A percentile compares a stretch with the other conserved stretches of the same genome.
phyloP scores from a whole-genome alignment of 768 basidiomycete genomes.

The Mycena amicta region DNA sequence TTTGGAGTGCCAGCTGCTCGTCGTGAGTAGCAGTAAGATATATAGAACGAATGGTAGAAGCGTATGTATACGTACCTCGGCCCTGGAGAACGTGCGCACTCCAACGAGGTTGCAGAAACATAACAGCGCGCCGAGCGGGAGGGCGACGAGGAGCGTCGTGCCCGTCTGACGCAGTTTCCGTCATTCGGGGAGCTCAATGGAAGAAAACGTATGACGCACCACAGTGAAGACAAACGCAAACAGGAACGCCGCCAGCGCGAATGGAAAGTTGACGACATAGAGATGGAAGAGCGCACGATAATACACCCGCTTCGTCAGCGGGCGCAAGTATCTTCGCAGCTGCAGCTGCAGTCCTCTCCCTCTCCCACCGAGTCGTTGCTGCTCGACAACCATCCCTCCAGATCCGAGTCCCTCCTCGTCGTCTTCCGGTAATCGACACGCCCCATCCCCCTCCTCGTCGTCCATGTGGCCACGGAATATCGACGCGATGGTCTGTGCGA shows the following conservation, averaged over 20 bases:
- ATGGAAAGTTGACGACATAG: constrained; percentile 76
- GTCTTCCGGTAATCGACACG: constrained; percentile 13
- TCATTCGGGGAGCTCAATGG: not conserved
- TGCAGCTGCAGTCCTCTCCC: constrained; percentile 20
- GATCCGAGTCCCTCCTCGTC: constrained; percentile 9
- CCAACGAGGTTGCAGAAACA: constrained; percentile 80
- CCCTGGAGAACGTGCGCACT: constrained; percentile 69
- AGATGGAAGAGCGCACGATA: constrained; percentile 71
- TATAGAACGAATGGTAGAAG: not conserved
- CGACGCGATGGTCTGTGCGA: constrained; percentile 70
- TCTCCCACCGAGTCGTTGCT: not conserved
- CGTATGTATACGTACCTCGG: constrained; percentile 54
- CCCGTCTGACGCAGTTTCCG: constrained; percentile 52
- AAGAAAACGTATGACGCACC: constrained; percentile 43
- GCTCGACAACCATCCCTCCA: constrained; percentile 28
- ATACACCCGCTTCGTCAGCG: constrained; percentile 57
- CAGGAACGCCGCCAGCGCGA: constrained; percentile 74
- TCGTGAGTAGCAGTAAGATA: not conserved
- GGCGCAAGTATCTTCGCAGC: constrained; percentile 65
- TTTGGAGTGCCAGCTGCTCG: constrained; percentile 67
- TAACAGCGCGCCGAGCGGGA: constrained; percentile 75
- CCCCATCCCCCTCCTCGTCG: constrained; percentile 26
- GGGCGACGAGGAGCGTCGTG: constrained; percentile 76
- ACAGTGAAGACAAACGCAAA: constrained; percentile 81
- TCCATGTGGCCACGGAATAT: constrained; percentile 62